A percentile compares a stretch with the other conserved stretches of the same genome.
These are phyloP conservation scores for Macrolepiota albuminosa DNA, from an alignment of 768 basidiomycete genomes.

Conservation along the genomic window DNA sequence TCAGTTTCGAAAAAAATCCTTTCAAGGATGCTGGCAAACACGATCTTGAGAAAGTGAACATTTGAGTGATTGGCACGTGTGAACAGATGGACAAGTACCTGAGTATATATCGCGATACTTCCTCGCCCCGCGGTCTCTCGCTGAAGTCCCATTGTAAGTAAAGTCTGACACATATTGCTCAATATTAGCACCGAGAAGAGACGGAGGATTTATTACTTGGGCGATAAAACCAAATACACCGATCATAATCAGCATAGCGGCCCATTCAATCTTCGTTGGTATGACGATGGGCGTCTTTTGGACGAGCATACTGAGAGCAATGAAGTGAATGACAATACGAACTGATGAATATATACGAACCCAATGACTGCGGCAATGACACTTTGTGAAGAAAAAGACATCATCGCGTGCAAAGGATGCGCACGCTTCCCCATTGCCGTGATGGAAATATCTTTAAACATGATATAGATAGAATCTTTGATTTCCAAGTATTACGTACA, in stretches of 20 bases:
- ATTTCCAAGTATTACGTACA: constrained; percentile 38
- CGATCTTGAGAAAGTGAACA: constrained; percentile 33
- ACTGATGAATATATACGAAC: constrained; percentile 21
- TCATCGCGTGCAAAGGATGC: constrained; percentile 66
- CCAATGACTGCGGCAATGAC: constrained; percentile 32
- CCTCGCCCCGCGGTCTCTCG: constrained; percentile 44
- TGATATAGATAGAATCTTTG: not conserved
- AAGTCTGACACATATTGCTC: constrained; percentile 23
- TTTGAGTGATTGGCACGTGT: not conserved
- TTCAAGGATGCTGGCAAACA: constrained; percentile 68
- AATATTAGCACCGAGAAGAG: constrained; percentile 3
- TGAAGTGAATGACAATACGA: not conserved
- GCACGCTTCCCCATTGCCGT: constrained; percentile 74
- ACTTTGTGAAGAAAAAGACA: constrained; percentile 60
- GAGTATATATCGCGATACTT: constrained; percentile 50
- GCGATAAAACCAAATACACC: constrained; percentile 49
- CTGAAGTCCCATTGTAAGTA: constrained; percentile 56
- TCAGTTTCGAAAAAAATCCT: constrained; percentile 55
- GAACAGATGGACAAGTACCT: constrained; percentile 8
- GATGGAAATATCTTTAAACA: constrained; percentile 10
- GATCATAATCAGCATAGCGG: constrained; percentile 43
- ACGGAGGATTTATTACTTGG: constrained; percentile 51
- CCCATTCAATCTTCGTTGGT: constrained; percentile 42
- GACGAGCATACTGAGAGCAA: constrained; percentile 36
- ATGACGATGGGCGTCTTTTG: constrained; percentile 37